These are phyloP conservation scores for Apophysomyces trapeziformis DNA, from an alignment of 371 early-diverging fungal species.

Conservation along the genomic window DNA sequence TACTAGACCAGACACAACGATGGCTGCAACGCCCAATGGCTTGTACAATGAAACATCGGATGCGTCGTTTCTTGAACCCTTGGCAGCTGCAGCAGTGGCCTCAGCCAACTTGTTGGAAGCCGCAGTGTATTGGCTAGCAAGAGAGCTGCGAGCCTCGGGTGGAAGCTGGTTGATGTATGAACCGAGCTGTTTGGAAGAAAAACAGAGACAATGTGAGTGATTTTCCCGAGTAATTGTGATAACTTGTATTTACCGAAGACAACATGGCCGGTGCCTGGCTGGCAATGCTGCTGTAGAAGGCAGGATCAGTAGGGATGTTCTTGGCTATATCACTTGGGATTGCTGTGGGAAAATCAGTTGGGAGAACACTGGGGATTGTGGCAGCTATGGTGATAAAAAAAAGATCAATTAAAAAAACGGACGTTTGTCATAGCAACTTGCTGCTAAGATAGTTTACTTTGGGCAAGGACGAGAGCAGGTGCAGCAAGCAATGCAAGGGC, in stretches of 20 bases:
- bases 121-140: background rate
- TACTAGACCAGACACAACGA: background rate
- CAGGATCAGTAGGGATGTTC: background rate
- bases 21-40: background rate
- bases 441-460: background rate
- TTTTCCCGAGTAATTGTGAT: background rate
- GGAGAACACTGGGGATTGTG: background rate
- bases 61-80: background rate
- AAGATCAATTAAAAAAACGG: no score
- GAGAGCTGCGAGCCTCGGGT: background rate
- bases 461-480: conserved; percentile 11
- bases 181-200: background rate
- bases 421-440: no score
- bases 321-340: no score
- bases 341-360: background rate
- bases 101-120: background rate
- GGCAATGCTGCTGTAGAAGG: background rate
- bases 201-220: background rate
- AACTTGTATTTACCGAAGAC: no score
- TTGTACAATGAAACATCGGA: background rate
- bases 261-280: background rate
- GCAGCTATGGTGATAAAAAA: background rate
- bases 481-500: conserved; percentile 9
- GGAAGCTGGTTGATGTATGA: background rate
- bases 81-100: background rate